Evolutionary conservation across 768 basidiomycete species (phyloP).

Genomic region (Sutorius australiensis): DNA sequence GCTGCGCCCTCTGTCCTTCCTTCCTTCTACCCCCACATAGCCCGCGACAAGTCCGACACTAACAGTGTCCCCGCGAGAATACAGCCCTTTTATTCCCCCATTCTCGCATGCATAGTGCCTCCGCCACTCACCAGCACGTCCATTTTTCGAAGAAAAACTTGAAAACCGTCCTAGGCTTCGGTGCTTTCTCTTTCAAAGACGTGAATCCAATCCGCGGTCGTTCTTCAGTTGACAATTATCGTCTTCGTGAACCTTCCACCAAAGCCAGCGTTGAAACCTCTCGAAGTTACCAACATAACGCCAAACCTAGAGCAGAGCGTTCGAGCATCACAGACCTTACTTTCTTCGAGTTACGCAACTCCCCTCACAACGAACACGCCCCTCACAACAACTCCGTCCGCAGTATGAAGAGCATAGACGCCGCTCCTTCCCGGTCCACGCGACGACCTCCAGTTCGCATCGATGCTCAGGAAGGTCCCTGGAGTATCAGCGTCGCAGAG

Average conservation of each 20-base stretch:
- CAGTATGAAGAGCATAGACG: constrained; percentile 43
- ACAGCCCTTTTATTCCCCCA: constrained; percentile 15
- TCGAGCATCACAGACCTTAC: constrained; percentile 40
- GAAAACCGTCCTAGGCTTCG: constrained; percentile 46
- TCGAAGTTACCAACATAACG: constrained; percentile 33
- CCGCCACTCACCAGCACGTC: constrained; percentile 34
- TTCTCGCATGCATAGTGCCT: constrained; percentile 44
- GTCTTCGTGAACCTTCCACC: constrained; percentile 28
- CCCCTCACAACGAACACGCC: constrained; percentile 32
- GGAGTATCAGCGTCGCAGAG: constrained; percentile 87
- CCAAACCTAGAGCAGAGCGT: constrained; percentile 35
- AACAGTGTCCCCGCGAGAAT: constrained; percentile 26
- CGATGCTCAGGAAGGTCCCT: constrained; percentile 76
- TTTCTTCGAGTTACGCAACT: constrained; percentile 38
- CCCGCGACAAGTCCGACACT: constrained; percentile 27
- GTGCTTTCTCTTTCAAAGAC: constrained; percentile 36
- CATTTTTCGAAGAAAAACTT: constrained; percentile 43
- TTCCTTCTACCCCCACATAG: constrained; percentile 23
- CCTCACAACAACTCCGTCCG: constrained; percentile 30
- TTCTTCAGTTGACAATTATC: constrained; percentile 27
- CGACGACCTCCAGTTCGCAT: constrained; percentile 55
- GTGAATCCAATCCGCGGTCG: constrained; percentile 28
- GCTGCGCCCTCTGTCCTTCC: constrained; percentile 24
- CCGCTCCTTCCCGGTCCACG: constrained; percentile 38
- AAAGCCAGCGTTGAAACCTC: constrained; percentile 46